Evolutionary conservation across 495 filamentous ascomycete species (phyloP), one percentile per base, ranked within the genome.

Genomic region (Neurospora sp.): DNA sequence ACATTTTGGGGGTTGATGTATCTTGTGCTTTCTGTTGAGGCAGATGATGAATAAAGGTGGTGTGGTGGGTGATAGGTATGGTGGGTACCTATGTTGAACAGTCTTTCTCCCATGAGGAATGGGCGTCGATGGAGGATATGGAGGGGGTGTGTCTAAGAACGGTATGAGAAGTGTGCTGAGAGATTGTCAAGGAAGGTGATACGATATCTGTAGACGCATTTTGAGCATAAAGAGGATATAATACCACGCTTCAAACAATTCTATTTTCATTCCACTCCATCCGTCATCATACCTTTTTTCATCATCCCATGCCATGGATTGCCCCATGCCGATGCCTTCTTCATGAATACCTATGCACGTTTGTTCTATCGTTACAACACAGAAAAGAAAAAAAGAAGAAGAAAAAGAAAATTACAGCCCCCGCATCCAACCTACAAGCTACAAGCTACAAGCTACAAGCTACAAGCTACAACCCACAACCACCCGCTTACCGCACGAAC

Each of bases 401-500:
- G 27, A 31, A 31, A 31, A 59, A 27, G 22, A 22, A 61, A 61
- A 31, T 35, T 61, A 61, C 22, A 61, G 2, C 22, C 12, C 53
- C 9, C 20, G 12, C 53, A 61, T 16, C 22, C 22, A 59, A 59
- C 48, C 48, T 22, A 53, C 45, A 44, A 18, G 1, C 41, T 22
- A 27, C 45, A 53, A 53, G n/a, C 48, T 22, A 53, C 45, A 44
- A 18, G 1, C 41, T 22, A 27, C 45, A 53, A 53, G n/a, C 48
- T 22, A 53, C 45, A 44, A 18, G 1, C 41, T 22, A 27, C 45
- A 53, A 53, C n/a, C 40, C 12, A 16, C 45, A 14, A 16, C 53
- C 53, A 53, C 22, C 22, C 10, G 22, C 68, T 78, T 71, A 81
- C 75, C 78, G 78, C 65, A 86, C 81, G 78, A 89, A 88, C 40